Evolutionary conservation across 1,284 basidiomycete species (phyloP).

Genomic region (Golubevia sp.): DNA sequence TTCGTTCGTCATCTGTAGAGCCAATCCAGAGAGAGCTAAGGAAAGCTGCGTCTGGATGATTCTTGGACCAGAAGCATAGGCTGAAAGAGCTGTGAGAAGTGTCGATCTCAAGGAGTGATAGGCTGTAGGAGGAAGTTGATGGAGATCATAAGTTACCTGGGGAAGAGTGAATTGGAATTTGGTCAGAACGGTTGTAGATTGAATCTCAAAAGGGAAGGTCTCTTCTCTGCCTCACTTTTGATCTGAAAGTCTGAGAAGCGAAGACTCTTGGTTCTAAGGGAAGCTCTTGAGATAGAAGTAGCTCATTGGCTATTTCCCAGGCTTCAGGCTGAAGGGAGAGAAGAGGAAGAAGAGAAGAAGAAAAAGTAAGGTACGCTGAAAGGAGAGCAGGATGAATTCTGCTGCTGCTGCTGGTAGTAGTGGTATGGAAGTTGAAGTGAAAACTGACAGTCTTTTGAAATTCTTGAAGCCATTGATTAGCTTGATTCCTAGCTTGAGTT

Average conservation of each 20-base stretch:
- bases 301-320: constrained; percentile 53
- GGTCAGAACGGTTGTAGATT: background rate
- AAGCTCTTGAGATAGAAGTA: constrained; percentile 51
- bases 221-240: constrained; percentile 33
- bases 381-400: background rate
- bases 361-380: no score
- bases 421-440: background rate
- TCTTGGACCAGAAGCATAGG: constrained; percentile 70
- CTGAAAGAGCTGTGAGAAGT: constrained; percentile 44
- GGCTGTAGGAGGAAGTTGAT: constrained; percentile 41
- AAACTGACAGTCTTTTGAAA: constrained; percentile 38
- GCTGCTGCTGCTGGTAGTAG: constrained; percentile 5
- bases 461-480: constrained; percentile 51
- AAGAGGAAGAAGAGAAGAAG: background rate
- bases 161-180: no score
- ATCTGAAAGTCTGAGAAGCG: constrained; percentile 55
- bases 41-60: constrained; percentile 88
- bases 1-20: constrained; percentile 78
- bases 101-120: constrained; percentile 39
- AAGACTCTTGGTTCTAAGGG: constrained; percentile 53
- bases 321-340: constrained; percentile 28
- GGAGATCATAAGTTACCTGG: constrained; percentile 48
- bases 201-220: background rate
- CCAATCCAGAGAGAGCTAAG: constrained; percentile 85
- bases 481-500: constrained; percentile 42